phyloP scores from a whole-genome alignment of 2,329 filamentous ascomycete genomes.

The Calonectria pauciramosa region DNA sequence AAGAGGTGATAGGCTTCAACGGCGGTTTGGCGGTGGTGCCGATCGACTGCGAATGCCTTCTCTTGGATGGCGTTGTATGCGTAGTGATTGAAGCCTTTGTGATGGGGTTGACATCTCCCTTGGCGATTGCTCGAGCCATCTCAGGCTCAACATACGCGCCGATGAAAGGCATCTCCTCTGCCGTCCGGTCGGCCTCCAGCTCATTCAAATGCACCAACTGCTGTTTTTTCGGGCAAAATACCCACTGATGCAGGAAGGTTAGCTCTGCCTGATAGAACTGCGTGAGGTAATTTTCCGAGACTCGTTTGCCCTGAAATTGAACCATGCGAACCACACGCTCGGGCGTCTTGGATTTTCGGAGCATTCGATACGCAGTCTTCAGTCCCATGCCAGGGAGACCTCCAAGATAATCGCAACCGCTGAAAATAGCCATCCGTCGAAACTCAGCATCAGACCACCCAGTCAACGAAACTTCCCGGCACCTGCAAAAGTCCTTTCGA shows the following conservation, averaged over 20 bases:
- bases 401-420: constrained; percentile 95
- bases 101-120: constrained; percentile 88
- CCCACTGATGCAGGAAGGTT: constrained; percentile 94
- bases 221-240: constrained; percentile 84
- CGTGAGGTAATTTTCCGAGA: constrained; percentile 86
- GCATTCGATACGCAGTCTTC: constrained; percentile 92
- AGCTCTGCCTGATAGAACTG: constrained; percentile 88
- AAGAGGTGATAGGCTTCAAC: constrained; percentile 67
- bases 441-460: constrained; percentile 96
- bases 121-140: constrained; percentile 80
- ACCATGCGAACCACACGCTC: constrained; percentile 86
- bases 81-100: constrained; percentile 78
- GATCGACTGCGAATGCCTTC: constrained; percentile 55
- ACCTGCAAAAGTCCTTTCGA: constrained; percentile 88
- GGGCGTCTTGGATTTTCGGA: constrained; percentile 90
- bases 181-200: constrained; percentile 72
- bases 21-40: constrained; percentile 43
- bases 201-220: constrained; percentile 82
- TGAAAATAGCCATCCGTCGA: constrained; percentile 94
- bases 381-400: constrained; percentile 88
- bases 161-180: constrained; percentile 84
- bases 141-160: constrained; percentile 79
- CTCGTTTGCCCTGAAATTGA: constrained; percentile 89
- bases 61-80: constrained; percentile 57
- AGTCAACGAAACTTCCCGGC: constrained; percentile 87